These are phyloP conservation scores for Trichoderma arundinaceum DNA, from an alignment of 2,329 filamentous ascomycete species.

Conservation along the genomic window DNA sequence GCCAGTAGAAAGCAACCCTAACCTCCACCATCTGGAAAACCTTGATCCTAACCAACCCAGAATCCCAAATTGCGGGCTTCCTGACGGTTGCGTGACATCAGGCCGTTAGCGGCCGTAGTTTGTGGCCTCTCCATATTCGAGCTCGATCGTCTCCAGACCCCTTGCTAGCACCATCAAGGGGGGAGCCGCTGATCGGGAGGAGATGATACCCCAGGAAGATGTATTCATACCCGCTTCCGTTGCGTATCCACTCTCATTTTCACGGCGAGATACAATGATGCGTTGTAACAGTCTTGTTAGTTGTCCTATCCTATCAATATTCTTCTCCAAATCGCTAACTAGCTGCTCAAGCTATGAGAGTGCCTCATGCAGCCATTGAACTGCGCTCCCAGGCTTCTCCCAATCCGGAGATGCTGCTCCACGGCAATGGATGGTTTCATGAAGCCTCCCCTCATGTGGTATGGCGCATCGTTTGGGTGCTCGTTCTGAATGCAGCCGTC, in stretches of 20 bases:
- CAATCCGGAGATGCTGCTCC: conserved; percentile 21
- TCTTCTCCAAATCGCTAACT: not conserved
- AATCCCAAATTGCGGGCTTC: not conserved
- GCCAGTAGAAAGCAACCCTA: not conserved
- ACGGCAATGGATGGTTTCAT: not conserved
- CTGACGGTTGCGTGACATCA: conserved; percentile 27
- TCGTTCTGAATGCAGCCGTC: conserved; percentile 29
- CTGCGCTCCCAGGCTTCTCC: conserved; percentile 11
- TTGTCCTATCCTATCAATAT: not conserved
- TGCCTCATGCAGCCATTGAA: not conserved
- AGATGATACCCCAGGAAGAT: conserved; percentile 7
- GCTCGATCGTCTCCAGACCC: not conserved
- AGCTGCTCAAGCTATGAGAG: not conserved
- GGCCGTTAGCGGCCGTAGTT: conserved; percentile 6
- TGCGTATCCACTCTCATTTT: not conserved
- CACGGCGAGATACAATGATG: not conserved
- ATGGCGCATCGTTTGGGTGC: not conserved
- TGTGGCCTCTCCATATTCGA: not conserved
- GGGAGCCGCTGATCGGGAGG: not conserved
- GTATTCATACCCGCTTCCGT: conserved; percentile 17
- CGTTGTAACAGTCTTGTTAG: not conserved
- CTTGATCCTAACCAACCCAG: not conserved
- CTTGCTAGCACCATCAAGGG: not conserved
- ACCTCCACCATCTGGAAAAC: not conserved
- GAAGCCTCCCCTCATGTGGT: conserved; percentile 17